Evolutionary conservation across 1,139 yeast species (phyloP).

Genomic region (Saccharomyces hybrid): DNA sequence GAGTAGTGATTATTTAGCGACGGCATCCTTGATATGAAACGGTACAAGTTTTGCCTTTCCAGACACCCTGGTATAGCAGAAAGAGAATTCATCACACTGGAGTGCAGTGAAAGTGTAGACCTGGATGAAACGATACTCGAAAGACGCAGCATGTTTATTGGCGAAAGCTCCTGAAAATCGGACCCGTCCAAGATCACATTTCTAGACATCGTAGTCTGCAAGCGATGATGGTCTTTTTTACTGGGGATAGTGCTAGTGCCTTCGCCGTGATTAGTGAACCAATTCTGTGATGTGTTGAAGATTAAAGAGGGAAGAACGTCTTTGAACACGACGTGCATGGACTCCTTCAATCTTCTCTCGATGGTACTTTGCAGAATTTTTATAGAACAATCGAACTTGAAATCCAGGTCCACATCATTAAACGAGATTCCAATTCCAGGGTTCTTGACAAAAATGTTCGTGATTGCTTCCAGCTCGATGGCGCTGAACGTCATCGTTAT

Average conservation of each 20-base stretch:
- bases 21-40: conserved; percentile 32
- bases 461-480: conserved; percentile 30
- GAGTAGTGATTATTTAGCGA: conserved; percentile 26
- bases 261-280: conserved; percentile 21
- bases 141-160: conserved; percentile 63
- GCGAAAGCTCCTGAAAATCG: conserved; percentile 42
- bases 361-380: conserved; percentile 30
- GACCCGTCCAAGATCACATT: conserved; percentile 21
- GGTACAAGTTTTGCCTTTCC: conserved; percentile 34
- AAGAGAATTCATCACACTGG: conserved; percentile 40
- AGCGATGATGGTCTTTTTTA: conserved; percentile 1
- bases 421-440: conserved; percentile 32
- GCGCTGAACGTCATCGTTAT: conserved; percentile 31
- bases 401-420: conserved; percentile 32
- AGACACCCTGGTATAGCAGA: conserved; percentile 32
- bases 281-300: conserved; percentile 30
- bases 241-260: neutral
- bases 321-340: conserved; percentile 30
- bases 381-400: conserved; percentile 32
- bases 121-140: conserved; percentile 69
- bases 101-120: conserved; percentile 64
- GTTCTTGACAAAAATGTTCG: conserved; percentile 29
- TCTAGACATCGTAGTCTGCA: conserved; percentile 6
- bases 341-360: conserved; percentile 29
- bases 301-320: conserved; percentile 31